Percentiles rank a stretch among this genome's conserved stretches.
Evolutionary conservation across 148 eudicot genomes (phyloP).

Genomic region (Rhododendron simsii): DNA sequence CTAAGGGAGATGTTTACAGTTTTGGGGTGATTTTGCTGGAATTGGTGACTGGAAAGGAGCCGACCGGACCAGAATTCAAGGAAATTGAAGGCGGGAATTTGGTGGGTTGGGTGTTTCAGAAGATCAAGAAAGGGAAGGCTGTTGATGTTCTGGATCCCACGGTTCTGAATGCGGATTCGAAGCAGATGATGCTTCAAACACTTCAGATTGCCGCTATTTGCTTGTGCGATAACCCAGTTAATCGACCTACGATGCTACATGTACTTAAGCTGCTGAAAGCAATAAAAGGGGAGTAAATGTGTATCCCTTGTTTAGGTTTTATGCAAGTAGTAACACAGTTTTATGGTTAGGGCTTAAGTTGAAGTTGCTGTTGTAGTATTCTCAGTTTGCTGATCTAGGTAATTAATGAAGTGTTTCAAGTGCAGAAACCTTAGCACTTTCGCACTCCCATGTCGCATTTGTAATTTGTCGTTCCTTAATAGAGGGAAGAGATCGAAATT

Average conservation of each 20-base stretch:
- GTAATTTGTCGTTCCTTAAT: not conserved
- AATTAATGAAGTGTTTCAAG: not conserved
- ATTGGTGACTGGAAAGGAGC: constrained; percentile 50
- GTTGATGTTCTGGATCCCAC: constrained; percentile 45
- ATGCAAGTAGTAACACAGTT: not conserved
- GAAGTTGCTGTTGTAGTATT: not conserved
- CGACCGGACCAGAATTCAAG: constrained; percentile 54
- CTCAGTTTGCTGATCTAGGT: not conserved
- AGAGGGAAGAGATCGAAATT: not conserved
- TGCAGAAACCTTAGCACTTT: not conserved
- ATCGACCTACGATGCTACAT: constrained; percentile 45
- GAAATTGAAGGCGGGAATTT: constrained; percentile 55
- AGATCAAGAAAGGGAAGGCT: constrained; percentile 35
- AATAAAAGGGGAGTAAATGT: constrained; percentile 24
- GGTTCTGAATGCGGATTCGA: constrained; percentile 38
- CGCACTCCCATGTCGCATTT: not conserved
- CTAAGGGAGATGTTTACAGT: constrained; percentile 48
- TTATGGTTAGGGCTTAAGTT: not conserved
- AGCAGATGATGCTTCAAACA: constrained; percentile 40
- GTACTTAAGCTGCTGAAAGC: constrained; percentile 42
- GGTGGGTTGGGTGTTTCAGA: constrained; percentile 50
- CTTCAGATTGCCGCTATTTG: constrained; percentile 42
- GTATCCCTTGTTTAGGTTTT: not conserved
- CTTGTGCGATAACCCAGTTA: constrained; percentile 41
- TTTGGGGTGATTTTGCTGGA: constrained; percentile 55